Evolutionary conservation across 2,329 filamentous ascomycete genomes (phyloP).

Genomic region (Ophiostoma sp.): DNA sequence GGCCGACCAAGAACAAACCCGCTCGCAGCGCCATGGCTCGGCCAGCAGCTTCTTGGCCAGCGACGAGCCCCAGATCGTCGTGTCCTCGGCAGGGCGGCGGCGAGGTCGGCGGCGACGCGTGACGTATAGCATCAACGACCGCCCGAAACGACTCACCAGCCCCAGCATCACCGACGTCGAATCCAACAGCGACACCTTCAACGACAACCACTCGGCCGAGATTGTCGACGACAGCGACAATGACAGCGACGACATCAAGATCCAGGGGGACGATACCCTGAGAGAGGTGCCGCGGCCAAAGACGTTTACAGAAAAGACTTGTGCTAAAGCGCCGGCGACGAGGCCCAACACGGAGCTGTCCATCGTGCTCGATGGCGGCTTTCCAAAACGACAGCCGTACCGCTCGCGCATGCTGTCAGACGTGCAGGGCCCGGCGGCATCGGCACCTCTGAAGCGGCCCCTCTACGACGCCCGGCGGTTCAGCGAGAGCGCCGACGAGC

Average conservation of each 20-base stretch:
- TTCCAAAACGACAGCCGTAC: background rate
- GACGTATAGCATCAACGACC: background rate
- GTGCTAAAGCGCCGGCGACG: background rate
- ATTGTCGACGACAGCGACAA: background rate
- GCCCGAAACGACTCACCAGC: background rate
- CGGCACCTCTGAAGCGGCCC: background rate
- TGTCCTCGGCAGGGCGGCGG: background rate
- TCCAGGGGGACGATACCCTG: background rate
- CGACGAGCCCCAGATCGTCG: background rate
- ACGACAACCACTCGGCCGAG: background rate
- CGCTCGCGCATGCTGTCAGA: slow-evolving; percentile 4
- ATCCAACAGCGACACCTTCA: background rate
- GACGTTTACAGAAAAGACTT: background rate
- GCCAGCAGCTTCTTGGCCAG: background rate
- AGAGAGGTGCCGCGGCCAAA: background rate
- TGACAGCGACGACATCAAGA: background rate
- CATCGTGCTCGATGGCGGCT: background rate
- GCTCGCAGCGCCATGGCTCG: background rate
- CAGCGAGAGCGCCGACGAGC: slow-evolving; percentile 16
- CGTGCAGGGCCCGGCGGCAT: background rate
- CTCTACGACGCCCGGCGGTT: too few relatives aligned
- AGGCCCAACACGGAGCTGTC: slow-evolving; percentile 8
- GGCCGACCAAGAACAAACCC: background rate
- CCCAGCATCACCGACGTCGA: background rate
- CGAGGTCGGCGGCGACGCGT: slow-evolving; percentile 2